phyloP scores from a whole-genome alignment of 2,329 filamentous ascomycete species.

The Penicillium sp. region DNA sequence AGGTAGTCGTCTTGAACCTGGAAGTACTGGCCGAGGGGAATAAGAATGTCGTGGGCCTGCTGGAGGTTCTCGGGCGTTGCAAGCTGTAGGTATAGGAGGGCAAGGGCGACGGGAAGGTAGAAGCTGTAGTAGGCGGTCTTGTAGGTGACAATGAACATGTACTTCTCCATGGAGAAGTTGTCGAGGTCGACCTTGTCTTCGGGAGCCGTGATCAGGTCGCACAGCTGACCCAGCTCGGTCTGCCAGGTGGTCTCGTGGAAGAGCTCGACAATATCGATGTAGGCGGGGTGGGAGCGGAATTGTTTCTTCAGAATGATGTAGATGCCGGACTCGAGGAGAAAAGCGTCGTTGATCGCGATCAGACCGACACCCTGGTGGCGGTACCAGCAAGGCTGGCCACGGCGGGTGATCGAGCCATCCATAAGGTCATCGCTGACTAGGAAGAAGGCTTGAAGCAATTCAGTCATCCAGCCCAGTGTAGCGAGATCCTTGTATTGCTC shows the following conservation, averaged over 20 bases:
- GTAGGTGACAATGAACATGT: conserved; percentile 98
- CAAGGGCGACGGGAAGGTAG: conserved; percentile 93
- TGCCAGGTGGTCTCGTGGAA: conserved; percentile 95
- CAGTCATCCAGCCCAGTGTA: conserved; percentile 94
- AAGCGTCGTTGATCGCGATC: conserved; percentile 97
- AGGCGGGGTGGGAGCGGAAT: conserved; percentile 85
- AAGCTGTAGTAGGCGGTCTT: conserved; percentile 99
- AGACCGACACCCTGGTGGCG: conserved; percentile 85
- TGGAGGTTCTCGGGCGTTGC: conserved; percentile 89
- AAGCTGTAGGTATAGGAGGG: conserved; percentile 81
- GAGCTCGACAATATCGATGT: conserved; percentile 90
- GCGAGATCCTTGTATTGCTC: conserved; percentile 89
- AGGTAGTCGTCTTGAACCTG: conserved; percentile 99
- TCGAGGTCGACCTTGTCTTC: conserved; percentile 90
- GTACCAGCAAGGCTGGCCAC: conserved; percentile 97
- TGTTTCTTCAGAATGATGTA: conserved; percentile 92
- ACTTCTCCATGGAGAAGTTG: conserved; percentile 93
- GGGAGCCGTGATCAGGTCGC: conserved; percentile 92
- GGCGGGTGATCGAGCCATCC: conserved; percentile 93
- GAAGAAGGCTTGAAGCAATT: conserved; percentile 98
- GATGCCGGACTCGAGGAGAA: conserved; percentile 91
- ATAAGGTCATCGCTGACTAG: conserved; percentile 98
- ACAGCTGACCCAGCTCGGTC: conserved; percentile 93
- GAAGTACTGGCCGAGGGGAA: conserved; percentile 98
- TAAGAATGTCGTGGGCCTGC: conserved; percentile 87